These are phyloP conservation scores for Suillus discolor DNA, from an alignment of 768 basidiomycete genomes.

Conservation along the genomic window DNA sequence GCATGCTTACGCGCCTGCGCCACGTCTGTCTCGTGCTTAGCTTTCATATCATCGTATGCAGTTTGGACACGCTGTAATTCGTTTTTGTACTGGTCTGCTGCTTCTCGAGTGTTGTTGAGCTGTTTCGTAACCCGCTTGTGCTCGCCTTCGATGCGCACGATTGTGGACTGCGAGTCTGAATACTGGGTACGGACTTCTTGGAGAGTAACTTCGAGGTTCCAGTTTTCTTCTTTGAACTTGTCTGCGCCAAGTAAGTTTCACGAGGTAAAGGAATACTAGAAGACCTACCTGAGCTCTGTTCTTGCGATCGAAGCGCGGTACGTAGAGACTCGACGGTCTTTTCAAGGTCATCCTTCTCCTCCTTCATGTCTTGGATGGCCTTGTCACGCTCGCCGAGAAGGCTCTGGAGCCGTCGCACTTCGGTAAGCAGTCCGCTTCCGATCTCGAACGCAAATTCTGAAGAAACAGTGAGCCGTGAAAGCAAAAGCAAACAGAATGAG, in stretches of 20 bases:
- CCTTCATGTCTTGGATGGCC: slow-evolving; percentile 86
- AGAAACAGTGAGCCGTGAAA: slow-evolving; percentile 21
- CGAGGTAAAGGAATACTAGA: neutral
- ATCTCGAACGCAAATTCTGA: slow-evolving; percentile 98
- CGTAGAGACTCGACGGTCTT: slow-evolving; percentile 74
- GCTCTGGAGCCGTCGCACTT: slow-evolving; percentile 89
- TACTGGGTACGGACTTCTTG: slow-evolving; percentile 83
- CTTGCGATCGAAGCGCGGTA: slow-evolving; percentile 75
- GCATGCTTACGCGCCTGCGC: slow-evolving; percentile 88
- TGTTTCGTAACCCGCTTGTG: slow-evolving; percentile 78
- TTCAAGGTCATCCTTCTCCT: slow-evolving; percentile 90
- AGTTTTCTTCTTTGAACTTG: slow-evolving; percentile 97
- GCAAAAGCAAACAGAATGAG: slow-evolving; percentile 7
- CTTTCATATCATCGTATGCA: slow-evolving; percentile 71
- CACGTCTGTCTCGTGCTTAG: slow-evolving; percentile 93
- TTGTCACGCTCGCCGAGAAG: slow-evolving; percentile 92
- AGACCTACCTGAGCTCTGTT: slow-evolving; percentile 73
- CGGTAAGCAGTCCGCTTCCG: slow-evolving; percentile 86
- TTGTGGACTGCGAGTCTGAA: slow-evolving; percentile 62
- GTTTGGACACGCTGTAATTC: slow-evolving; percentile 74
- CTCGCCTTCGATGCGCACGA: slow-evolving; percentile 77
- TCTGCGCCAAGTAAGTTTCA: slow-evolving; percentile 45
- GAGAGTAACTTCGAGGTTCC: slow-evolving; percentile 94
- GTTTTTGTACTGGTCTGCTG: slow-evolving; percentile 83
- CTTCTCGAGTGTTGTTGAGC: slow-evolving; percentile 72